Percentiles rank a stretch among this genome's conserved stretches.
Conservation (phyloP, 208 protist genomes). For the Leptomonas seymouri region DNA sequence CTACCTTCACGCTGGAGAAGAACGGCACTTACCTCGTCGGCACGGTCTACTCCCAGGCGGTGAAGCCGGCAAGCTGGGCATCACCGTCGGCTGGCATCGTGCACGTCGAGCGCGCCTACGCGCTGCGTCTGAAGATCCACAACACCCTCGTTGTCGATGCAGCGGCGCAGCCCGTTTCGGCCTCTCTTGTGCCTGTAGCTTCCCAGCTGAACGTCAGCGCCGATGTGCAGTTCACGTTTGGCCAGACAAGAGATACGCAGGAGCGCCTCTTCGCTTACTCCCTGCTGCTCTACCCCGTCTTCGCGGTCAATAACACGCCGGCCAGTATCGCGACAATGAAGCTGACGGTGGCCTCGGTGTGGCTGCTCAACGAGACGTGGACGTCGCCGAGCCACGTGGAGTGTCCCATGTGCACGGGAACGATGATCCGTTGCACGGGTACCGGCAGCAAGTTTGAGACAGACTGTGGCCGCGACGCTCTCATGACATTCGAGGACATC, state of each 20-base stretch:
- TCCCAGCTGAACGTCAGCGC: conserved; percentile 33
- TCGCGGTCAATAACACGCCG: conserved; percentile 31
- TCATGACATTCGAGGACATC: conserved; percentile 61
- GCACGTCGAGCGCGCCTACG: conserved; percentile 45
- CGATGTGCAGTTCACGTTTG: conserved; percentile 67
- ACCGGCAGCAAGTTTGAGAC: conserved; percentile 52
- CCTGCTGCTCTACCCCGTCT: conserved; percentile 72
- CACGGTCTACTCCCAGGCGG: conserved; percentile 75
- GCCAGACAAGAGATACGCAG: conserved; percentile 37
- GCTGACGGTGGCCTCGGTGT: conserved; percentile 26
- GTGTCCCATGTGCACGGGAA: conserved; percentile 80
- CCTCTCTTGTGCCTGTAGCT: not conserved
- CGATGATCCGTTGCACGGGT: conserved; percentile 49
- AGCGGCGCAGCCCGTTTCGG: conserved; percentile 1
- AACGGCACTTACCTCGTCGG: conserved; percentile 59
- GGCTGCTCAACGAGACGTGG: conserved; percentile 64
- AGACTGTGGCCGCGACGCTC: conserved; percentile 50
- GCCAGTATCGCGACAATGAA: conserved; percentile 32
- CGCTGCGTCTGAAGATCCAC: conserved; percentile 54
- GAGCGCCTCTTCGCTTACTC: conserved; percentile 83
- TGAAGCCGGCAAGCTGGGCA: conserved; percentile 71
- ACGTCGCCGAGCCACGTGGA: conserved; percentile 57
- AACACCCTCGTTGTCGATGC: conserved; percentile 62
- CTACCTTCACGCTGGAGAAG: conserved; percentile 58
- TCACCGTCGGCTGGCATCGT: conserved; percentile 51